Percentiles rank a stretch among this genome's conserved stretches.
phyloP scores from a whole-genome alignment of 1,284 basidiomycete species.

The Malassezia cuniculi region DNA sequence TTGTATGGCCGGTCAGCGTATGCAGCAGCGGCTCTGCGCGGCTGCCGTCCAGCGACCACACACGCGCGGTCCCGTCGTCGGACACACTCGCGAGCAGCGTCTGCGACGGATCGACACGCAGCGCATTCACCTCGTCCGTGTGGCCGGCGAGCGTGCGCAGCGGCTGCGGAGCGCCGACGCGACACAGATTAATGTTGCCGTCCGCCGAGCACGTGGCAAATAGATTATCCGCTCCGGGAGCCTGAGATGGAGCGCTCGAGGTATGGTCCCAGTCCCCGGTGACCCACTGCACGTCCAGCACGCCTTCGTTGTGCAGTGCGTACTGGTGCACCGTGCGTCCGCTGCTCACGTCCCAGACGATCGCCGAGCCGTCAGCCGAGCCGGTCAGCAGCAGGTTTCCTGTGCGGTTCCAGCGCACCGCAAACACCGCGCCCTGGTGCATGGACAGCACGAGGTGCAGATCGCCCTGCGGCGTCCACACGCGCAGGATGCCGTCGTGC shows the following conservation, averaged over 20 bases:
- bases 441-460: constrained; percentile 45
- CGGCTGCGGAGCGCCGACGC: constrained; percentile 38
- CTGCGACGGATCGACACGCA: constrained; percentile 40
- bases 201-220: constrained; percentile 44
- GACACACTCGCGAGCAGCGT: constrained; percentile 40
- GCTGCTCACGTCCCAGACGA: constrained; percentile 43
- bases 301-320: constrained; percentile 35
- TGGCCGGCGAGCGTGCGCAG: constrained; percentile 37
- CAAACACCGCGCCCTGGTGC: constrained; percentile 45
- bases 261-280: too few species aligned
- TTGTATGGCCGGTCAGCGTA: constrained; percentile 33
- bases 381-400: constrained; percentile 41
- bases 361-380: constrained; percentile 40
- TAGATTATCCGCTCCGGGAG: constrained; percentile 17
- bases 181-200: constrained; percentile 38
- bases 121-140: constrained; percentile 43
- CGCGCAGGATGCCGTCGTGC: constrained; percentile 42
- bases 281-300: constrained; percentile 44
- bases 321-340: constrained; percentile 42
- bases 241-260: constrained; percentile 15
- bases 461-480: constrained; percentile 45
- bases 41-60: constrained; percentile 31
- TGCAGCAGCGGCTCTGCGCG: constrained; percentile 17
- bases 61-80: constrained; percentile 35
- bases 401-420: constrained; percentile 42